phyloP scores from a whole-genome alignment of 495 filamentous ascomycete genomes.

The Aspergillus nidulans region DNA sequence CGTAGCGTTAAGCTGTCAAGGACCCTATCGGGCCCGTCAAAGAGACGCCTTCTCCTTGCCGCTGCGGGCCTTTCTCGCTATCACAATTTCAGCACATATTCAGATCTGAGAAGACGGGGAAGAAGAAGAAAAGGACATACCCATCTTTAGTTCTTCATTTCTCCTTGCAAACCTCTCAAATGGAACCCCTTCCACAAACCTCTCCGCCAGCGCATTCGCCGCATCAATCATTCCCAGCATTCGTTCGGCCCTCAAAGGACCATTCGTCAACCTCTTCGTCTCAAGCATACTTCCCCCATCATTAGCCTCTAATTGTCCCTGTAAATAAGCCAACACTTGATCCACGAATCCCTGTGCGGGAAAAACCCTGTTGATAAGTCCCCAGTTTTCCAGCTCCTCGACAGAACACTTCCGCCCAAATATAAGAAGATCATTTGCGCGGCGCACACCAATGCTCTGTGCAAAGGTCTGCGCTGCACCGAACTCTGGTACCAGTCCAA shows the following conservation, averaged over 20 bases:
- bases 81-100: too few relatives aligned
- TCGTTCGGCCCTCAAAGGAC: conserved; percentile 12
- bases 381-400: conserved; percentile 16
- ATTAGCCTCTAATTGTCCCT: conserved; percentile 15
- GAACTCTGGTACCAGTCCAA: conserved; percentile 18
- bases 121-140: background rate
- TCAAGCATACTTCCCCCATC: conserved; percentile 22
- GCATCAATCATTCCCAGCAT: conserved; percentile 19
- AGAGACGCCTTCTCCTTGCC: too few relatives aligned
- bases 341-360: conserved; percentile 15
- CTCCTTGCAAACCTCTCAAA: conserved; percentile 15
- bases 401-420: conserved; percentile 17
- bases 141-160: conserved; percentile 4
- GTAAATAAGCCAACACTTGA: conserved; percentile 11
- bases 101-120: too few relatives aligned
- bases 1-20: too few relatives aligned
- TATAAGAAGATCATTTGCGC: conserved; percentile 21
- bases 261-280: conserved; percentile 17
- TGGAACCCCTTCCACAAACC: conserved; percentile 17
- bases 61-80: too few relatives aligned
- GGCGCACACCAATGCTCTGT: conserved; percentile 17
- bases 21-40: too few relatives aligned
- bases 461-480: conserved; percentile 13
- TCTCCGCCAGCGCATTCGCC: conserved; percentile 16
- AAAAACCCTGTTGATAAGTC: conserved; percentile 14